These are phyloP conservation scores for Penicillium psychrofluorescens DNA, from an alignment of 495 filamentous ascomycete species.

Conservation along the genomic window DNA sequence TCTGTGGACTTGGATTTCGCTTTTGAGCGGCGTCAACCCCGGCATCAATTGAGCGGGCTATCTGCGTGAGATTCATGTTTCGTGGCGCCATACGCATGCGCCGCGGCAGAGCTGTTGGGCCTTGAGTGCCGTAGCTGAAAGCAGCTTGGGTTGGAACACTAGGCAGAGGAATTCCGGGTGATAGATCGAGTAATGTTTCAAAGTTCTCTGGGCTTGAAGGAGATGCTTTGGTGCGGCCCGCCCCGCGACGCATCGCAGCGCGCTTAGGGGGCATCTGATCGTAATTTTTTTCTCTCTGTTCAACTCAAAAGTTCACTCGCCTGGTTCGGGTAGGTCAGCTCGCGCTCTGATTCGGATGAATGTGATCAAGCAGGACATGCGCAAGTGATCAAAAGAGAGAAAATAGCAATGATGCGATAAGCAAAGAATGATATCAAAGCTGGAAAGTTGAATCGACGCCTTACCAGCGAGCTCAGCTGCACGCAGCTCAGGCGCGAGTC, in stretches of 20 bases:
- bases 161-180: slow-evolving; percentile 13
- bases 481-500: no score
- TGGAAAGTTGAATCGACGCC: no score
- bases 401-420: no score
- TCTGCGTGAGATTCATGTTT: slow-evolving; percentile 11
- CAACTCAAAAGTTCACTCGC: no score
- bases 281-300: no score
- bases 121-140: slow-evolving; percentile 27
- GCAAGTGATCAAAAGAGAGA: no score
- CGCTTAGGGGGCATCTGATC: slow-evolving; percentile 21
- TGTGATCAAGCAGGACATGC: no score
- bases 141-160: slow-evolving; percentile 23
- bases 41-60: slow-evolving; percentile 20
- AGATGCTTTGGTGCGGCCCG: neutral
- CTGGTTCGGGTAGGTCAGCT: neutral
- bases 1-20: slow-evolving; percentile 5
- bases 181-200: slow-evolving; percentile 7
- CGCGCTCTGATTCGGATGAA: no score
- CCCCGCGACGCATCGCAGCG: slow-evolving; percentile 3
- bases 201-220: slow-evolving; percentile 6
- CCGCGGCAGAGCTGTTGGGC: slow-evolving; percentile 19
- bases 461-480: no score
- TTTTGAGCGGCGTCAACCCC: slow-evolving; percentile 16
- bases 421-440: no score
- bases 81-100: slow-evolving; percentile 9